These are phyloP conservation scores for Mallotus nudiflorus DNA, from an alignment of 345 rosid genomes.

Conservation along the genomic window DNA sequence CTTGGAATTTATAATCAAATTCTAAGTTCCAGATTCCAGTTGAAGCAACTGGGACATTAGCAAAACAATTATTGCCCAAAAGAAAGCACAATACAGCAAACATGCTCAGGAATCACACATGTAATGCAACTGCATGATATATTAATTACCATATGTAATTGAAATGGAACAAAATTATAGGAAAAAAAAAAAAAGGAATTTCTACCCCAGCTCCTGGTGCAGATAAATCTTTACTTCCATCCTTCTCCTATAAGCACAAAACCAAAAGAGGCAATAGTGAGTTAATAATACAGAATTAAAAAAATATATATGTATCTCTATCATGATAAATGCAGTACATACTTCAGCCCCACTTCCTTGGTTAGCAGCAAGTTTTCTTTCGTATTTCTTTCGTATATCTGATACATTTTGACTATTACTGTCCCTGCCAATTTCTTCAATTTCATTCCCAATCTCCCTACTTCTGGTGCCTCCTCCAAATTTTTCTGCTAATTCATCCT, in stretches of 20 bases:
- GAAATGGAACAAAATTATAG: slow-evolving; percentile 15
- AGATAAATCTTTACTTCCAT: slow-evolving; percentile 67
- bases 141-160: not conserved
- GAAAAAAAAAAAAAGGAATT: not conserved
- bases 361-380: slow-evolving; percentile 80
- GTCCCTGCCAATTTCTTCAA: slow-evolving; percentile 82
- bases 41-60: not conserved
- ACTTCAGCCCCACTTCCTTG: slow-evolving; percentile 65
- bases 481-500: slow-evolving; percentile 89
- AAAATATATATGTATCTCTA: not conserved
- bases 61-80: not conserved
- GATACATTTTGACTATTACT: slow-evolving; percentile 63
- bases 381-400: slow-evolving; percentile 92
- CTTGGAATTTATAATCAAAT: slow-evolving; percentile 7
- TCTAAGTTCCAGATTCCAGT: slow-evolving; percentile 4
- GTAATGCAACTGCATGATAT: not conserved
- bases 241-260: slow-evolving; percentile 62
- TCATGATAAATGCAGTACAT: slow-evolving; percentile 21
- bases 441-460: slow-evolving; percentile 66
- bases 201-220: slow-evolving; percentile 97
- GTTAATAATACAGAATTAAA: slow-evolving; percentile 3
- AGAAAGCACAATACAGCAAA: slow-evolving; percentile 3
- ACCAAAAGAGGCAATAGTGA: slow-evolving; percentile 17
- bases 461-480: slow-evolving; percentile 79
- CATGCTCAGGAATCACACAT: not conserved